Base-by-base conservation (phyloP, 2,329 filamentous ascomycete species). In the Furcasterigmium furcatum region DNA sequence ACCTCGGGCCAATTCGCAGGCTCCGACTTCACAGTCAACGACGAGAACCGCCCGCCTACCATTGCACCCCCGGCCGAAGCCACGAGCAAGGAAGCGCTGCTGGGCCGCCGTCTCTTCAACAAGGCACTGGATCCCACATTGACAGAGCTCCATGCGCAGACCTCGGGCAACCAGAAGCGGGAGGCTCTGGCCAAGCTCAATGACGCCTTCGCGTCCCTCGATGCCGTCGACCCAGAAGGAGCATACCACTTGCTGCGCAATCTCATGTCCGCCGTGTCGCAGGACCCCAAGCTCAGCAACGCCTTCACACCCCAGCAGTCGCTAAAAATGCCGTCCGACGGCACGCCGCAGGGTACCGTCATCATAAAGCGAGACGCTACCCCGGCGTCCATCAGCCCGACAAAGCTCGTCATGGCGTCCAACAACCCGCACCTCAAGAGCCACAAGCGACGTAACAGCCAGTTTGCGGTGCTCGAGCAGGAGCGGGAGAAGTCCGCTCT, bases 211-310 rank as follows among this genome's bases (percentile, higher is more conserved):
- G 86, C 85, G 5, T 79, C 84, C 12, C 76, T 99, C 25, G 89
- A 97, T 63, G 82, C 88, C 38, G 76, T 92, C 24, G 92, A 99
- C 58, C 92, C 92, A 0, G 92, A 96, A 62, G 91, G 91, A 16
- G 82, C 91, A 34, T 94, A 92, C 57, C 84, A 95, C 54, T 76
- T 99, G 14, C 76, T 99, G 59, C 87, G 84, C 58, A 79, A 82
- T 46, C 80, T 95, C 52, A 76, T 95, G 49, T 78, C 88, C n/a
- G 80, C 82, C 46, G 77, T 95, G 39, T 79, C 86, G 36, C 74
- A 77, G 40, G 87, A 92, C 57, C 72, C 76, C 19, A 89, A 85
- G 62, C 73, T 92, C 10, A 73, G 68, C 53, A 63, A 65, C 5
- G 67, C 76, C 2, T 71, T 80, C 47, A 58, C 80, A 25, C 55